Conservation (phyloP, 177 flowering plant species). For the Vitis hybrid region DNA sequence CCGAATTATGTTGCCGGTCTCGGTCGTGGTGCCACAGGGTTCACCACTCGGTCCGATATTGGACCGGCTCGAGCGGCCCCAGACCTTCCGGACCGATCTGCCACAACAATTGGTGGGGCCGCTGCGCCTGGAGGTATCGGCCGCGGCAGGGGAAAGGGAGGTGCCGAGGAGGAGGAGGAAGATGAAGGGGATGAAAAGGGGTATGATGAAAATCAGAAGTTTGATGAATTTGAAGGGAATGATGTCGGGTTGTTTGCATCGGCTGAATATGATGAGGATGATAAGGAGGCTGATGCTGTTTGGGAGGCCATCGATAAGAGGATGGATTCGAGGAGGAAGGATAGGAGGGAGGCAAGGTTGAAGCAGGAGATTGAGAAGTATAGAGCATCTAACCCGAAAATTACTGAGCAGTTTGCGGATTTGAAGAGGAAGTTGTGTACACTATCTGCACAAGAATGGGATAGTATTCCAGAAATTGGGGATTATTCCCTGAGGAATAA, state of each 20-base stretch:
- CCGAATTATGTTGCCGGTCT: conserved; percentile 92
- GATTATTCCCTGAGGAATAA: conserved; percentile 83
- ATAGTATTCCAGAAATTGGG: conserved; percentile 90
- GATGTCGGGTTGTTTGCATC: conserved; percentile 92
- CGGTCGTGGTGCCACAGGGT: conserved; percentile 97
- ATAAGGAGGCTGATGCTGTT: conserved; percentile 87
- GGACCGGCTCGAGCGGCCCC: conserved; percentile 96
- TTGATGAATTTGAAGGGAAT: conserved; percentile 95
- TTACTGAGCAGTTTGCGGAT: conserved; percentile 95
- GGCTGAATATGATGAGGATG: conserved; percentile 94
- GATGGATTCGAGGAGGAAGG: conserved; percentile 94
- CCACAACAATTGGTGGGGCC: conserved; percentile 47
- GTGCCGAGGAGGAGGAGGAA: conserved; percentile 62
- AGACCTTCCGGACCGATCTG: conserved; percentile 81
- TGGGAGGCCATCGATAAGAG: conserved; percentile 87
- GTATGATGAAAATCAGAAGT: conserved; percentile 95
- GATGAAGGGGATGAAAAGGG: conserved; percentile 83
- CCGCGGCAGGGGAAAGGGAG: conserved; percentile 62
- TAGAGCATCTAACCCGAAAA: conserved; percentile 86
- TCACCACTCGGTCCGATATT: conserved; percentile 95
- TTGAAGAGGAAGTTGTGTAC: conserved; percentile 78
- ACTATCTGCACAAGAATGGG: conserved; percentile 74
- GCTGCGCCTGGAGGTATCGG: conserved; percentile 47
- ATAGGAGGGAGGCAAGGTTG: conserved; percentile 82
- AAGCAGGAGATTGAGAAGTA: conserved; percentile 95